Conservation (phyloP, 805 yeast genomes). For the Candida pseudoglaebosa region DNA sequence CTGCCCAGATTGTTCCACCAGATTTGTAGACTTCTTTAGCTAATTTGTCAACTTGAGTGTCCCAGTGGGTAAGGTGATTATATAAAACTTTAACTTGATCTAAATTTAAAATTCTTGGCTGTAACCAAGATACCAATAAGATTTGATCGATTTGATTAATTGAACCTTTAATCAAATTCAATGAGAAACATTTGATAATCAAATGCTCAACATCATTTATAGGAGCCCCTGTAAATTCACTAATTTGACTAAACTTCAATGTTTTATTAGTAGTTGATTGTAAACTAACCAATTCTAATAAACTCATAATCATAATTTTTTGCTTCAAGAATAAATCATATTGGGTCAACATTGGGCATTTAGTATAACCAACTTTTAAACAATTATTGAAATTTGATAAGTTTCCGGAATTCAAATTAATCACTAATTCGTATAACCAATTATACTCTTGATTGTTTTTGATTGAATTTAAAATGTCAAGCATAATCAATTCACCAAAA, state of each 20-base stretch:
- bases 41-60: slow-evolving; percentile 62
- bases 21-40: slow-evolving; percentile 35
- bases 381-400: slow-evolving; percentile 58
- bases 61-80: slow-evolving; percentile 74
- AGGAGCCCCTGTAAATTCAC: slow-evolving; percentile 59
- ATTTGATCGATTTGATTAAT: slow-evolving; percentile 83
- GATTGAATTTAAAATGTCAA: slow-evolving; percentile 66
- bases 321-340: slow-evolving; percentile 72
- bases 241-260: slow-evolving; percentile 68
- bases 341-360: slow-evolving; percentile 53
- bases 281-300: slow-evolving; percentile 79
- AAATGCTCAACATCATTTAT: slow-evolving; percentile 81
- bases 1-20: slow-evolving; percentile 45
- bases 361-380: slow-evolving; percentile 32
- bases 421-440: slow-evolving; percentile 72
- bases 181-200: slow-evolving; percentile 84
- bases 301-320: slow-evolving; percentile 87
- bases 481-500: slow-evolving; percentile 91
- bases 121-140: slow-evolving; percentile 88
- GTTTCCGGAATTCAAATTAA: slow-evolving; percentile 75
- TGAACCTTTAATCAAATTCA: slow-evolving; percentile 80
- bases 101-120: slow-evolving; percentile 86
- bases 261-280: slow-evolving; percentile 72
- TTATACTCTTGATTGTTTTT: slow-evolving; percentile 42
- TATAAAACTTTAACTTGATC: slow-evolving; percentile 78